These are phyloP conservation scores for Cladosporium velox DNA, from an alignment of 2,329 filamentous ascomycete genomes.

Conservation along the genomic window DNA sequence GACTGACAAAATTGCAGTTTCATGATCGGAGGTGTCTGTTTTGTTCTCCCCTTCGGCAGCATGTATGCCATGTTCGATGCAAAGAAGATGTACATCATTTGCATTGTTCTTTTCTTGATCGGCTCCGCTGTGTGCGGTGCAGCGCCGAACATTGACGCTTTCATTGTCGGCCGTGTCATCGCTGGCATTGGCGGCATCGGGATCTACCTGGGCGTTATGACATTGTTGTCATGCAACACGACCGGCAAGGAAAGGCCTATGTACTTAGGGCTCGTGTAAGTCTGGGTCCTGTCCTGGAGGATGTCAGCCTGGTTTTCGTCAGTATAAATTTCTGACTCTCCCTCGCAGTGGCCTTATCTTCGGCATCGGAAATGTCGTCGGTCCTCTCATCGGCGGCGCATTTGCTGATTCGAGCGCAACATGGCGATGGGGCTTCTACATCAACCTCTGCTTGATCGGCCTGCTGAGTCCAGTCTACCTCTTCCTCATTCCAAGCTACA, in stretches of 20 bases:
- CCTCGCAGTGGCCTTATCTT: constrained; percentile 38
- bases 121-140: constrained; percentile 38
- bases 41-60: background rate
- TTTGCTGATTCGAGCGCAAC: constrained; percentile 21
- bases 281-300: constrained; percentile 21
- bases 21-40: background rate
- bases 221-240: constrained; percentile 25
- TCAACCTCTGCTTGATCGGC: constrained; percentile 41
- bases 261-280: constrained; percentile 27
- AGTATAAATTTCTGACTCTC: constrained; percentile 30
- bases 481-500: constrained; percentile 44
- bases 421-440: constrained; percentile 28
- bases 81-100: constrained; percentile 34
- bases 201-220: constrained; percentile 35
- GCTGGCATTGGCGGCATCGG: constrained; percentile 37
- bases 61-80: constrained; percentile 33
- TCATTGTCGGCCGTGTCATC: constrained; percentile 39
- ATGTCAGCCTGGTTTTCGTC: constrained; percentile 26
- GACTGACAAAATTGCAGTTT: background rate
- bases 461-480: constrained; percentile 47
- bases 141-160: constrained; percentile 35
- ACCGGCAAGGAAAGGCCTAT: constrained; percentile 24
- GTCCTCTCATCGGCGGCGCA: constrained; percentile 22
- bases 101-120: constrained; percentile 33
- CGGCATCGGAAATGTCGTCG: constrained; percentile 27